Evolutionary conservation across 129 eudicot species (phyloP).

Genomic region (Daucus carota): DNA sequence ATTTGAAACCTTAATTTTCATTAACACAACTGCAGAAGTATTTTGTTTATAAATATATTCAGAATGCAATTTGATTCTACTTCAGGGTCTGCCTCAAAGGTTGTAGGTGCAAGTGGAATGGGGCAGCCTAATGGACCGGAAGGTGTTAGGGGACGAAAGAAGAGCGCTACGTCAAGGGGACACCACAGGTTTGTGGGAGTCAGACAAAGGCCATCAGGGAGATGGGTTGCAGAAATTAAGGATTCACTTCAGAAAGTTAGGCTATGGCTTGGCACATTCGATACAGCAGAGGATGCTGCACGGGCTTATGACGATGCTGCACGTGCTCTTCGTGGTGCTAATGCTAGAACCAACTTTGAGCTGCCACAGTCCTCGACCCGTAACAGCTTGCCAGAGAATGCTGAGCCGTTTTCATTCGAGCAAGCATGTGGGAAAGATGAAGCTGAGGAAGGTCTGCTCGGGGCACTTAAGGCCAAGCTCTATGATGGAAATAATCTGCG

Average conservation of each 20-base stretch:
- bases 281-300: slow-evolving; percentile 29
- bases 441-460: slow-evolving; percentile 21
- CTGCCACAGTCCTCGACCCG: slow-evolving; percentile 16
- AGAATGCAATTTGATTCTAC: slow-evolving; percentile 7
- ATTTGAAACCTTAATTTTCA: not conserved
- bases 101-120: not conserved
- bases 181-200: slow-evolving; percentile 28
- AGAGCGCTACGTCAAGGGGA: slow-evolving; percentile 25
- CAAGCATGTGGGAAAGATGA: slow-evolving; percentile 29
- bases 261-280: slow-evolving; percentile 34
- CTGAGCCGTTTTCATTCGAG: slow-evolving; percentile 31
- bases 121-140: not conserved
- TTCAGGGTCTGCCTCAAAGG: slow-evolving; percentile 1
- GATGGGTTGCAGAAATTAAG: slow-evolving; percentile 36
- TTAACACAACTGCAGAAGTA: not conserved
- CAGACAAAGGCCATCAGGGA: slow-evolving; percentile 32
- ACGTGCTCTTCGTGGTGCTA: slow-evolving; percentile 25
- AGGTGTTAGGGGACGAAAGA: slow-evolving; percentile 17
- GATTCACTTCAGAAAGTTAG: slow-evolving; percentile 29
- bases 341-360: slow-evolving; percentile 30
- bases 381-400: slow-evolving; percentile 1
- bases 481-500: slow-evolving; percentile 15
- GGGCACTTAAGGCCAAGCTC: slow-evolving; percentile 33
- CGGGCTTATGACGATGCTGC: slow-evolving; percentile 32
- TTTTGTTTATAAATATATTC: not conserved